A percentile compares a stretch with the other conserved stretches of the same genome.
Evolutionary conservation across 176 grass and related monocot genomes (phyloP).

Genomic region (Bromus sterilis): DNA sequence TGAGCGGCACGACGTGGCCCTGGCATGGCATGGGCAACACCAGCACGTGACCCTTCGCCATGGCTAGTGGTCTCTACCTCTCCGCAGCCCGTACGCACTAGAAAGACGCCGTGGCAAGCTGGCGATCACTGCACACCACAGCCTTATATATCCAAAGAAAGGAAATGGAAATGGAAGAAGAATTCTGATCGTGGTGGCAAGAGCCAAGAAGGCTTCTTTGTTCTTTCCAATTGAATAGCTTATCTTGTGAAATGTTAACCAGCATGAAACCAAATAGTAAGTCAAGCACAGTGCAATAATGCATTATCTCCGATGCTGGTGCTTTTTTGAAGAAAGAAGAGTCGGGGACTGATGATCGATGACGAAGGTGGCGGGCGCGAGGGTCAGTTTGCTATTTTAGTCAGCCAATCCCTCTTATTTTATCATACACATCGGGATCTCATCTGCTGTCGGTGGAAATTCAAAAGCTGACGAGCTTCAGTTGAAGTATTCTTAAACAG

Average conservation of each 20-base stretch:
- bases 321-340: too few species aligned
- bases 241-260: too few species aligned
- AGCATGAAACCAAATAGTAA: too few species aligned
- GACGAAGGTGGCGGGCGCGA: too few species aligned
- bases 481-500: not conserved
- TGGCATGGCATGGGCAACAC: slow-evolving; percentile 58
- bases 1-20: slow-evolving; percentile 60
- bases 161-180: not conserved
- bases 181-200: too few species aligned
- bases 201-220: too few species aligned
- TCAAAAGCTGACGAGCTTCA: not conserved
- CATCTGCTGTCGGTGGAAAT: not conserved
- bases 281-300: too few species aligned
- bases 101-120: not conserved
- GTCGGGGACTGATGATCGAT: too few species aligned
- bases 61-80: not conserved
- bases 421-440: not conserved
- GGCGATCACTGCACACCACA: not conserved
- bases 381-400: too few species aligned
- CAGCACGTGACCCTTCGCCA: slow-evolving; percentile 29
- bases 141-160: not conserved
- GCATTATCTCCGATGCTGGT: too few species aligned
- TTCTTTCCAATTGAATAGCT: too few species aligned
- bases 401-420: not conserved
- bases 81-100: not conserved